Percentiles rank a stretch among this genome's conserved stretches.
Evolutionary conservation across 768 basidiomycete species (phyloP).

Genomic region (Xerocomus potaroensis): DNA sequence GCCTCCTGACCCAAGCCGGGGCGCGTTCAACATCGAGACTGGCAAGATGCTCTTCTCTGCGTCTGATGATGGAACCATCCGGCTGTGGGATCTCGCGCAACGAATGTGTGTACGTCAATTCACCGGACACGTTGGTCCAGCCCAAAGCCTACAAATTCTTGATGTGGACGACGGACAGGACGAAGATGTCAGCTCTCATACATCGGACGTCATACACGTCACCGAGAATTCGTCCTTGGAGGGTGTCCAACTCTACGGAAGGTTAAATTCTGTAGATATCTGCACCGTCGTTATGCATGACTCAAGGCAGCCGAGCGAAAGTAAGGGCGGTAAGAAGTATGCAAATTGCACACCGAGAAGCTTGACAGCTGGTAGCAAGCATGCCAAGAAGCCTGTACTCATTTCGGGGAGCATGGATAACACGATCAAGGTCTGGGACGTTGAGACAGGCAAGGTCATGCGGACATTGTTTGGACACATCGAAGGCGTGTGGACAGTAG

Average conservation of each 20-base stretch:
- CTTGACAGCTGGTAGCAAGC: slow-evolving; percentile 1
- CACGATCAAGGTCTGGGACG: slow-evolving; percentile 94
- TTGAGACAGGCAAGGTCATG: slow-evolving; percentile 73
- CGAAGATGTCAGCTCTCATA: slow-evolving; percentile 13
- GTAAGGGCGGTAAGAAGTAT: slow-evolving; percentile 10
- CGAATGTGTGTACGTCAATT: slow-evolving; percentile 82
- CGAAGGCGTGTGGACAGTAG: slow-evolving; percentile 97
- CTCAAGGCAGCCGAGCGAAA: slow-evolving; percentile 7
- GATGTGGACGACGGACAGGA: slow-evolving; percentile 53
- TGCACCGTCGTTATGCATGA: slow-evolving; percentile 32
- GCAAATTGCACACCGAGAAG: slow-evolving; percentile 4
- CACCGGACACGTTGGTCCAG: slow-evolving; percentile 88
- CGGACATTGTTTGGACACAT: slow-evolving; percentile 95
- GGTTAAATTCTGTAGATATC: slow-evolving; percentile 17
- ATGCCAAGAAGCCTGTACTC: slow-evolving; percentile 60
- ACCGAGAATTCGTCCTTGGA: slow-evolving; percentile 16
- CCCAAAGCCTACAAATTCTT: slow-evolving; percentile 84
- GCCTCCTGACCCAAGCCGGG: slow-evolving; percentile 21
- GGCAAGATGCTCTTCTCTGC: slow-evolving; percentile 98
- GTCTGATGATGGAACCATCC: slow-evolving; percentile 91
- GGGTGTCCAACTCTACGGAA: slow-evolving; percentile 10
- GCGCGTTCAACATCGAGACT: slow-evolving; percentile 54
- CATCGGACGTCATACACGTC: slow-evolving; percentile 9
- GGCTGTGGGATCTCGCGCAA: slow-evolving; percentile 86
- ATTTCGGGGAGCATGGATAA: slow-evolving; percentile 92